These are phyloP conservation scores for Batkoa obscura DNA, from an alignment of 371 early-diverging fungal species.

Conservation along the genomic window DNA sequence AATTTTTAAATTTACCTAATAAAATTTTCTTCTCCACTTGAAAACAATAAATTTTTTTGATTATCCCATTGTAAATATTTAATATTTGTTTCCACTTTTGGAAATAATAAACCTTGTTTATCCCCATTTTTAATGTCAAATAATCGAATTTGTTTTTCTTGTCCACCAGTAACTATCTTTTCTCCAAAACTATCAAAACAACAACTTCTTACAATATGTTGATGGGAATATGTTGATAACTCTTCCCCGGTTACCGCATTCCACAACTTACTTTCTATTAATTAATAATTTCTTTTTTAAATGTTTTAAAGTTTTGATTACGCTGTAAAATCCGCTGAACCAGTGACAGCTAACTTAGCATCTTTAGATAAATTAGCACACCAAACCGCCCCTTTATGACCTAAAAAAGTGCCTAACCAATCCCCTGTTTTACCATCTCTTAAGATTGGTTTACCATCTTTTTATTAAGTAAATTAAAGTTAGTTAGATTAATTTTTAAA, in stretches of 20 bases:
- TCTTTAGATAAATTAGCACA: conserved; percentile 55
- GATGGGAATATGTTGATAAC: conserved; percentile 42
- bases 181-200: conserved; percentile 48
- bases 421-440: conserved; percentile 73
- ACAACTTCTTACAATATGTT: conserved; percentile 63
- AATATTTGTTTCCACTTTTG: conserved; percentile 37
- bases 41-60: conserved; percentile 26
- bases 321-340: conserved; percentile 75
- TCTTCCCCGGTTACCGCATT: conserved; percentile 52
- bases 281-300: neutral
- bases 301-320: conserved; percentile 12
- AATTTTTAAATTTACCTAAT: conserved; percentile 18
- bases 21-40: conserved; percentile 36
- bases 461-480: neutral
- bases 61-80: conserved; percentile 51
- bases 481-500: too few relatives aligned
- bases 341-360: conserved; percentile 59
- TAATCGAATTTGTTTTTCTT: conserved; percentile 53
- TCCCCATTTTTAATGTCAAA: conserved; percentile 56
- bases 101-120: conserved; percentile 22
- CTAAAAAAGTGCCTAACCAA: conserved; percentile 74
- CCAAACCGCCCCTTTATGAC: conserved; percentile 84
- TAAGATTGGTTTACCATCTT: conserved; percentile 73
- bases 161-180: conserved; percentile 57
- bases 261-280: conserved; percentile 46